Conservation (phyloP, 2,329 filamentous ascomycete genomes). For the Sporothrix phasma region DNA sequence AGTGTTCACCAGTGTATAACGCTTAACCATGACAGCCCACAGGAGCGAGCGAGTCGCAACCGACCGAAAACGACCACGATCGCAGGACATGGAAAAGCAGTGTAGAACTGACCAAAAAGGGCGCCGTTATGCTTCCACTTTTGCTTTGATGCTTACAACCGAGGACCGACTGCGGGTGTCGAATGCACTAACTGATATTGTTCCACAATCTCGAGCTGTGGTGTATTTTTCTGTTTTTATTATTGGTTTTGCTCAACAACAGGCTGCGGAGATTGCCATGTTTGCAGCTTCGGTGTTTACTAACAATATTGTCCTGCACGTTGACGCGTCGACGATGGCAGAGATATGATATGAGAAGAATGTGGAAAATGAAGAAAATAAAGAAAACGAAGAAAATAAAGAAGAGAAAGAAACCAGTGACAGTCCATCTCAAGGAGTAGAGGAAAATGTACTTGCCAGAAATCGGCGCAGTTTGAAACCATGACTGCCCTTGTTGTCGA, state of each 20-base stretch:
- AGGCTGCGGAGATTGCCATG: background rate
- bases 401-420: no score
- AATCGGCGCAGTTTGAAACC: no score
- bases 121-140: background rate
- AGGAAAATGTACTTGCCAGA: no score
- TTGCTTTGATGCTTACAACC: background rate
- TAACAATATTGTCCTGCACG: background rate
- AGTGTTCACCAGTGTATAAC: background rate
- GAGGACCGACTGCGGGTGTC: background rate
- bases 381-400: no score
- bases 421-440: no score
- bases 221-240: background rate
- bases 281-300: background rate
- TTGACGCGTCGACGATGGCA: background rate
- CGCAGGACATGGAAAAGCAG: background rate
- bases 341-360: no score
- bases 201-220: constrained; percentile 1
- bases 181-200: constrained; percentile 1
- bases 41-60: background rate
- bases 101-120: background rate
- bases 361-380: no score
- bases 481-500: no score
- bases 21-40: background rate
- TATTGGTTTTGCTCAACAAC: no score
- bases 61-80: background rate